These are phyloP conservation scores for Chalciporus sp. DNA, from an alignment of 1,284 basidiomycete species.

Conservation along the genomic window DNA sequence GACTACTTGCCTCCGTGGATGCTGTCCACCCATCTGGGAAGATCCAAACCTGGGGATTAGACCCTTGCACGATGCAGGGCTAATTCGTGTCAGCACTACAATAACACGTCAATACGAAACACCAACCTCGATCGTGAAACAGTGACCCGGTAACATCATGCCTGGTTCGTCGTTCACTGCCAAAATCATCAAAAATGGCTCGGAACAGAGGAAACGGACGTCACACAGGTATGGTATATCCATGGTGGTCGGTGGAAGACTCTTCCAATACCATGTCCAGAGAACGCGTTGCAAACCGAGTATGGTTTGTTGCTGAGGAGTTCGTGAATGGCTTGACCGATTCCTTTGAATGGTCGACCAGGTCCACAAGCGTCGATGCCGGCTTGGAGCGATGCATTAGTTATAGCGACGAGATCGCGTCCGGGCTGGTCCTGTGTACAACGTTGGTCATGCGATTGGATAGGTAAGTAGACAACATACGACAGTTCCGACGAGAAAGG, in stretches of 20 bases:
- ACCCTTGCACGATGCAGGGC: conserved; percentile 80
- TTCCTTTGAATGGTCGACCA: conserved; percentile 69
- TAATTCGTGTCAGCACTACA: conserved; percentile 31
- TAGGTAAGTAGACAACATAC: conserved; percentile 40
- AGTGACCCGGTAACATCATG: conserved; percentile 79
- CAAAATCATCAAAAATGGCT: neutral
- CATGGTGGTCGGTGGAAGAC: conserved; percentile 85
- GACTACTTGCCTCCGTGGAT: conserved; percentile 68
- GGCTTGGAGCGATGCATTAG: conserved; percentile 67
- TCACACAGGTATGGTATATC: conserved; percentile 71
- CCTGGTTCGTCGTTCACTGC: conserved; percentile 80
- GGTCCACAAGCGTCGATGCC: conserved; percentile 82
- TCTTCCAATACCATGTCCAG: conserved; percentile 86
- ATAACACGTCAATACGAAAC: neutral
- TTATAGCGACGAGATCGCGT: conserved; percentile 59
- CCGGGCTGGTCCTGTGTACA: conserved; percentile 67
- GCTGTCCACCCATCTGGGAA: conserved; percentile 91
- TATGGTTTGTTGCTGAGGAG: conserved; percentile 47
- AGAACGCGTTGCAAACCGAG: conserved; percentile 75
- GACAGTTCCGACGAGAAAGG: conserved; percentile 77
- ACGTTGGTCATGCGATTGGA: neutral
- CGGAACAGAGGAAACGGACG: conserved; percentile 17
- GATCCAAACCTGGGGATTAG: conserved; percentile 65
- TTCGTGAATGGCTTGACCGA: conserved; percentile 77
- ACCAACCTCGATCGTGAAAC: conserved; percentile 84